Evolutionary conservation across 2,329 filamentous ascomycete genomes (phyloP).

Genomic region (Scedosporium aurantiacum): DNA sequence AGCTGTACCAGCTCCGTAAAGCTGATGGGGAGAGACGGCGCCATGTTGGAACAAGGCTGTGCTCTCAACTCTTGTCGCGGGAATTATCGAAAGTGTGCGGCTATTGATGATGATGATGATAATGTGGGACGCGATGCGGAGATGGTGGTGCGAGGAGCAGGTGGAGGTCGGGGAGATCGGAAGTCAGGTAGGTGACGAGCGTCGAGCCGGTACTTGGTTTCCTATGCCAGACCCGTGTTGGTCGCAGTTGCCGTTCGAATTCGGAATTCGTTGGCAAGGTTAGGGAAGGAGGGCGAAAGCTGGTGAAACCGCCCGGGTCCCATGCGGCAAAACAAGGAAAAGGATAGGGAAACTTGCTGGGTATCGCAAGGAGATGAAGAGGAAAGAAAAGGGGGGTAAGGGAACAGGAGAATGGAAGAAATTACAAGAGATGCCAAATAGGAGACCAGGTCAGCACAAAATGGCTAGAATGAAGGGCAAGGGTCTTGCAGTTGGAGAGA

Average conservation of each 20-base stretch:
- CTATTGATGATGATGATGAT: background rate
- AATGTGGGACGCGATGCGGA: background rate
- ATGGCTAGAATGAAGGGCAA: conserved; percentile 1
- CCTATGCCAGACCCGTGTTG: background rate
- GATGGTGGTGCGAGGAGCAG: background rate
- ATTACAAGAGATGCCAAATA: background rate
- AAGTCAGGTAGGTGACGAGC: background rate
- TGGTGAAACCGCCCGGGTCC: conserved; percentile 7
- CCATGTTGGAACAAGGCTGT: conserved; percentile 29
- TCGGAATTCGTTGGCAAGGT: background rate
- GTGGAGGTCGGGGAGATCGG: background rate
- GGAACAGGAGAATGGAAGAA: background rate
- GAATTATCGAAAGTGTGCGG: background rate
- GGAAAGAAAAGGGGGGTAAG: background rate
- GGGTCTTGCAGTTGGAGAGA: background rate
- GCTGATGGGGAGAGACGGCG: conserved; percentile 69
- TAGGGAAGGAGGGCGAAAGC: background rate
- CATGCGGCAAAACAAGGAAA: conserved; percentile 4
- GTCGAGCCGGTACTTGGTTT: background rate
- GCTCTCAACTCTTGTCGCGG: background rate
- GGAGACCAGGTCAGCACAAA: background rate
- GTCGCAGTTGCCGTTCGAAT: background rate
- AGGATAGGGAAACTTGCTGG: background rate
- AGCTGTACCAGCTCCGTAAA: conserved; percentile 81
- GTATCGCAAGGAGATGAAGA: conserved; percentile 2